Base-by-base conservation (phyloP, 768 basidiomycete genomes). In the Leccinum boreale region DNA sequence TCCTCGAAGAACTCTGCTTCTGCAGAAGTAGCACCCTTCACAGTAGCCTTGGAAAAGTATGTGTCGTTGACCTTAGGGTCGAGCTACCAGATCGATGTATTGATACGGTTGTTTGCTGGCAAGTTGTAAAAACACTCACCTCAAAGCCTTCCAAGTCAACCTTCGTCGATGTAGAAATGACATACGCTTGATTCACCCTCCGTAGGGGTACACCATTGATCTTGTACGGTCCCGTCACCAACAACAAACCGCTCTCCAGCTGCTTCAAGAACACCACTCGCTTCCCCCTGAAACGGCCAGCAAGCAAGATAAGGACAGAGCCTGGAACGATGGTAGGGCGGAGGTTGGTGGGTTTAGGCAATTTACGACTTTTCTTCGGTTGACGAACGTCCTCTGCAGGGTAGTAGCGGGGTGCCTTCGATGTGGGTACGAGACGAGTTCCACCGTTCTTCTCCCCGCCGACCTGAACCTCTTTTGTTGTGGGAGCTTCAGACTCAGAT, bases 251-350 rank as follows among this genome's bases (percentile, higher is more conserved):
- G 61, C 89, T 89, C 67, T 84, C 83, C 74, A 98, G 78, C 81
- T 95, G 94, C 85, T 97, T 97, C 80, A 99, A 80, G 79, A 93
- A 96, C 57, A 99, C 94, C 63, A 99, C 97, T 55, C 97, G 87
- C 86, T 98, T 98, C 63, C 96, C 96, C 65, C 92, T 82, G 91
- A 92, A 98, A 71, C 94, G 91, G 70, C 97, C 97, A 60, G 97
- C 96, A 68, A 99, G 86, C 67, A 99, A 81, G 77, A 99, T 98
- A 65, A 99, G 81, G 71, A 99, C 83, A 73, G 94, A 89, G 62
- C 97, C 97, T 60, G 94, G 92, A 60, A 87, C 89, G 80, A 99
- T 97, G 66, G 90, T 83, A 55, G 85, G 73, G 69, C 96, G 93
- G 63, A 98, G 85, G 61, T 81, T 78, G 60, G 93, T 73, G 65